A percentile compares a stretch with the other conserved stretches of the same genome.
Evolutionary conservation across 139 green algal genomes (phyloP).

Genomic region (Yamagishiella unicocca): DNA sequence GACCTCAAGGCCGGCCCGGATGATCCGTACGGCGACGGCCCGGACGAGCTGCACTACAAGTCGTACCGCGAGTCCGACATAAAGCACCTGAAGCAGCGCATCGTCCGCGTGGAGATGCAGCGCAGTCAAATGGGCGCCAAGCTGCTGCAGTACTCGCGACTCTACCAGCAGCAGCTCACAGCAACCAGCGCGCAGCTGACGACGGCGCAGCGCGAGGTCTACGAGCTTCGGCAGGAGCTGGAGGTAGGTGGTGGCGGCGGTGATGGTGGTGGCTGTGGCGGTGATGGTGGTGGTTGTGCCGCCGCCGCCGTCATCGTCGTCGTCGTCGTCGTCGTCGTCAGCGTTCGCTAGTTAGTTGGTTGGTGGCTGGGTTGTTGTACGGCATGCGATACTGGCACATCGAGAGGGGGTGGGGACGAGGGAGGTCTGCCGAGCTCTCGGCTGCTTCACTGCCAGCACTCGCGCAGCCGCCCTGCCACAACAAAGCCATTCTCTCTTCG

Average conservation of each 20-base stretch:
- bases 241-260: background rate
- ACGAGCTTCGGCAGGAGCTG: conserved; percentile 22
- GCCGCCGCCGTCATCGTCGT: too few species aligned
- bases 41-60: conserved; percentile 43
- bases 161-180: conserved; percentile 27
- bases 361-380: background rate
- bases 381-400: background rate
- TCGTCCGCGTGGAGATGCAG: conserved; percentile 40
- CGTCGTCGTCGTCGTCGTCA: too few species aligned
- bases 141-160: conserved; percentile 23
- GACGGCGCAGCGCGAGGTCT: background rate
- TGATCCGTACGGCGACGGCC: background rate
- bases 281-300: too few species aligned
- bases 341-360: background rate
- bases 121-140: conserved; percentile 49
- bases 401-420: background rate
- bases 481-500: background rate
- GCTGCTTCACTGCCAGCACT: background rate
- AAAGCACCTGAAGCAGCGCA: conserved; percentile 53
- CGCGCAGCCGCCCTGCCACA: background rate
- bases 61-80: conserved; percentile 43
- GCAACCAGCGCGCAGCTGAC: background rate
- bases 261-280: background rate
- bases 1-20: background rate
- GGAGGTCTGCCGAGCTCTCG: background rate